Evolutionary conservation across 306 rosid species (phyloP).

Genomic region (peach (Prunus persica)): DNA sequence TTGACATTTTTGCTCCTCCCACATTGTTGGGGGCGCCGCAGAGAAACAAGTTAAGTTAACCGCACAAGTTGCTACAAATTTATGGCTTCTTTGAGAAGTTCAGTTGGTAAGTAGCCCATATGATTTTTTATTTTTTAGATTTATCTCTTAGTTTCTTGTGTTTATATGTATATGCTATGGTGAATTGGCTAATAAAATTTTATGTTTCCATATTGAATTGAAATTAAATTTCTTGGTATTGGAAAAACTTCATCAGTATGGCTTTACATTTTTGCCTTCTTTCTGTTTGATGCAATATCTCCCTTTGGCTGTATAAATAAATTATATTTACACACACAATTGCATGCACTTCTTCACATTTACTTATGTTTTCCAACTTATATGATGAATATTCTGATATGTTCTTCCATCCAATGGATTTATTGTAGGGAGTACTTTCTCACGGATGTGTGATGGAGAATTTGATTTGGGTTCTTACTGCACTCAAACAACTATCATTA

Average conservation of each 20-base stretch:
- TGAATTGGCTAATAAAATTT: background rate
- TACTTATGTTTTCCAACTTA: background rate
- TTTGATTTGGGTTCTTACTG: constrained; percentile 42
- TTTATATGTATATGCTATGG: background rate
- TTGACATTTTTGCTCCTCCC: background rate
- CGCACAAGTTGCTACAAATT: background rate
- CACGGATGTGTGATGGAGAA: constrained; percentile 42
- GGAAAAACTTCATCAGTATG: background rate
- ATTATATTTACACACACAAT: background rate
- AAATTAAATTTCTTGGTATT: background rate
- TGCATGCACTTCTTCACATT: background rate
- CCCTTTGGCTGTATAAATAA: background rate
- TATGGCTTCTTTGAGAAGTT: constrained; percentile 7
- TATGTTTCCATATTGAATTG: background rate
- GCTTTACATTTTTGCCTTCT: background rate
- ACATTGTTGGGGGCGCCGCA: background rate
- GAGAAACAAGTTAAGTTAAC: background rate
- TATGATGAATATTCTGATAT: background rate
- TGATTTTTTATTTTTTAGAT: too few species aligned
- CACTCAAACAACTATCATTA: constrained; percentile 35
- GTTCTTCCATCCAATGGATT: too few species aligned
- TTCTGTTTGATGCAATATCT: background rate
- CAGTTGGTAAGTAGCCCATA: constrained; percentile 1
- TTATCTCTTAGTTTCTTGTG: too few species aligned
- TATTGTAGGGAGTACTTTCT: constrained; percentile 30